Percentiles rank a stretch among this genome's conserved stretches.
Conservation (phyloP, 768 basidiomycete genomes). For the Psilocybe tampanensis region DNA sequence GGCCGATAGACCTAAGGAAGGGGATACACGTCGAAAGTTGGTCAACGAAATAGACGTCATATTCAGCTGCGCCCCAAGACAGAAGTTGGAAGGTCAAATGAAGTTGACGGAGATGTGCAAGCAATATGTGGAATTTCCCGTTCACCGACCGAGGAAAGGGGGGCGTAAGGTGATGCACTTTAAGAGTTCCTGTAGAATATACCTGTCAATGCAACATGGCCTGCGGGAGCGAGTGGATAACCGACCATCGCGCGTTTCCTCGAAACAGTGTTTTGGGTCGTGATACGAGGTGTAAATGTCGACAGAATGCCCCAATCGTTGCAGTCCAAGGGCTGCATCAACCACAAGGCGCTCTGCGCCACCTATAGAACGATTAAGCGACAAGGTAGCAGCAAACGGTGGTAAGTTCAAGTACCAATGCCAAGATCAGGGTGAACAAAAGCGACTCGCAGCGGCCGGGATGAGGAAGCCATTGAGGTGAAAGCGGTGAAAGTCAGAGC, state of each 20-base stretch:
- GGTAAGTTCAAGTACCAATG: slow-evolving; percentile 69
- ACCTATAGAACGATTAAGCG: slow-evolving; percentile 49
- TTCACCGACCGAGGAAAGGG: slow-evolving; percentile 79
- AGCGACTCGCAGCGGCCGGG: slow-evolving; percentile 50
- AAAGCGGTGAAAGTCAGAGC: not conserved
- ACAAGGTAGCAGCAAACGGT: slow-evolving; percentile 12
- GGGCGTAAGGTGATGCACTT: slow-evolving; percentile 69
- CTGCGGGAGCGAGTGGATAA: not conserved
- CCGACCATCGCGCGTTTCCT: slow-evolving; percentile 90
- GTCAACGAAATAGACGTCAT: slow-evolving; percentile 93
- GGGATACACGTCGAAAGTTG: slow-evolving; percentile 94
- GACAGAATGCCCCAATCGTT: slow-evolving; percentile 81
- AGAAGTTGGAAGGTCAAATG: slow-evolving; percentile 77
- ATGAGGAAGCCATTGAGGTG: not conserved
- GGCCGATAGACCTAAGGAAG: slow-evolving; percentile 64
- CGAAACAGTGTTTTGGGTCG: slow-evolving; percentile 85
- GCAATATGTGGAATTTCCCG: slow-evolving; percentile 86
- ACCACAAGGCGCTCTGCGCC: slow-evolving; percentile 96
- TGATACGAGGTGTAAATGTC: slow-evolving; percentile 94
- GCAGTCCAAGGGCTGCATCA: slow-evolving; percentile 90
- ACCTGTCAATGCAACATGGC: not conserved
- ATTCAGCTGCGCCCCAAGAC: slow-evolving; percentile 42
- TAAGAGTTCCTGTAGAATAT: slow-evolving; percentile 65
- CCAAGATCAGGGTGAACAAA: slow-evolving; percentile 96
- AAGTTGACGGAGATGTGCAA: slow-evolving; percentile 87